Conservation (phyloP, 345 rosid genomes). For the Angophora floribunda region DNA sequence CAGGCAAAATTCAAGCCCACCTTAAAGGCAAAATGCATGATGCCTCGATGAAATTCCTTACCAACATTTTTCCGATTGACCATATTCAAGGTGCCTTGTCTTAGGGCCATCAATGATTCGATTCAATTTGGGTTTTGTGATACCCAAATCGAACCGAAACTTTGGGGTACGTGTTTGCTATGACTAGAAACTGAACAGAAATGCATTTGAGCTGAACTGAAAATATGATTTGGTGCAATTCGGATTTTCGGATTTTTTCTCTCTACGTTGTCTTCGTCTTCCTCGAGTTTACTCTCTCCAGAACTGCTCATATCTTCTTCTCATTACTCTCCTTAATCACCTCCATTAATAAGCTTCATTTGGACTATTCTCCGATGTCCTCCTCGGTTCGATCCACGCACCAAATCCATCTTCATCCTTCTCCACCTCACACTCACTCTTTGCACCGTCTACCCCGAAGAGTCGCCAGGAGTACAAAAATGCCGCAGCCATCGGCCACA, state of each 20-base stretch:
- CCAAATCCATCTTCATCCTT: not conserved
- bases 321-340: not conserved
- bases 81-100: too few species aligned
- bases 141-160: too few species aligned
- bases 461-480: not conserved
- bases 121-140: too few species aligned
- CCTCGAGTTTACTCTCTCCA: not conserved
- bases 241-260: not conserved
- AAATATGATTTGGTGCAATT: too few species aligned
- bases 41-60: too few species aligned
- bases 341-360: not conserved
- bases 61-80: too few species aligned
- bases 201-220: too few species aligned
- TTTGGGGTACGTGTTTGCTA: too few species aligned
- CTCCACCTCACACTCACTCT: not conserved
- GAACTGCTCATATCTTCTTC: not conserved
- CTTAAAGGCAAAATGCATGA: too few species aligned
- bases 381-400: not conserved
- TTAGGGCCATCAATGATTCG: too few species aligned
- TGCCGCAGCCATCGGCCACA: not conserved
- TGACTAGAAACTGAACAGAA: too few species aligned
- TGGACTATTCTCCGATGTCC: not conserved
- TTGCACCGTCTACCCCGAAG: not conserved
- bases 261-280: not conserved
- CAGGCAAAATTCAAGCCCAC: too few species aligned